A percentile compares a stretch with the other conserved stretches of the same genome.
phyloP scores from a whole-genome alignment of 2,329 filamentous ascomycete genomes.

The Sclerotinia minor region DNA sequence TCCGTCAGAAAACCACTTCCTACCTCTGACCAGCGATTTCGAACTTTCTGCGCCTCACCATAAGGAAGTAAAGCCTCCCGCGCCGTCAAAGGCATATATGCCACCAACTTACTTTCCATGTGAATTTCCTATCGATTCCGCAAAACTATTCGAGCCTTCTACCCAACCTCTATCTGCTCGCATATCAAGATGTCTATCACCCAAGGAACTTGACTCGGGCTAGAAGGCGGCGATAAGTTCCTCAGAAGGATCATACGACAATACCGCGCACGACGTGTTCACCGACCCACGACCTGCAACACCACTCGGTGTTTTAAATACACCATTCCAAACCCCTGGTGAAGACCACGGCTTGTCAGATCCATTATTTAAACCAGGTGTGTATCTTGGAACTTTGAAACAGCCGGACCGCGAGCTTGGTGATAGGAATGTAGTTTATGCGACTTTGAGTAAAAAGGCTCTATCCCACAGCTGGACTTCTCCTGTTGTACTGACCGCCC shows the following conservation, averaged over 20 bases:
- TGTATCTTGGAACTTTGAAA: conserved; percentile 13
- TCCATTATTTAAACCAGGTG: conserved; percentile 12
- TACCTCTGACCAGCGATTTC: background rate
- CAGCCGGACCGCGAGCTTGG: background rate
- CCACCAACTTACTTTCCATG: conserved; percentile 14
- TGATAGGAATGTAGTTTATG: conserved; percentile 12
- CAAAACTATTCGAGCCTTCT: conserved; percentile 14
- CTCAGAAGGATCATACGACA: background rate
- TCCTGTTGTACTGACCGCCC: conserved; percentile 8
- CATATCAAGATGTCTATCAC: background rate
- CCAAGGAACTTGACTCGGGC: background rate
- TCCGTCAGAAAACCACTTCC: background rate
- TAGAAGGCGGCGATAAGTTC: background rate
- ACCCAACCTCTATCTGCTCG: conserved; percentile 1
- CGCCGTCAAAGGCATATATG: background rate
- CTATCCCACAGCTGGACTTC: background rate
- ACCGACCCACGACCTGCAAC: conserved; percentile 3
- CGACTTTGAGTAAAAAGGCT: background rate
- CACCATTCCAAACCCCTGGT: background rate
- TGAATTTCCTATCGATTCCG: background rate
- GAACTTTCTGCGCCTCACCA: background rate
- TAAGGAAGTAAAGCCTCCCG: background rate
- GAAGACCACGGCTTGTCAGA: conserved; percentile 12
- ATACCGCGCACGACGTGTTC: conserved; percentile 9
- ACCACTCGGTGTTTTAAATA: conserved; percentile 10